Base-by-base conservation (phyloP, 2,329 filamentous ascomycete genomes). In the Fulvia fulva region DNA sequence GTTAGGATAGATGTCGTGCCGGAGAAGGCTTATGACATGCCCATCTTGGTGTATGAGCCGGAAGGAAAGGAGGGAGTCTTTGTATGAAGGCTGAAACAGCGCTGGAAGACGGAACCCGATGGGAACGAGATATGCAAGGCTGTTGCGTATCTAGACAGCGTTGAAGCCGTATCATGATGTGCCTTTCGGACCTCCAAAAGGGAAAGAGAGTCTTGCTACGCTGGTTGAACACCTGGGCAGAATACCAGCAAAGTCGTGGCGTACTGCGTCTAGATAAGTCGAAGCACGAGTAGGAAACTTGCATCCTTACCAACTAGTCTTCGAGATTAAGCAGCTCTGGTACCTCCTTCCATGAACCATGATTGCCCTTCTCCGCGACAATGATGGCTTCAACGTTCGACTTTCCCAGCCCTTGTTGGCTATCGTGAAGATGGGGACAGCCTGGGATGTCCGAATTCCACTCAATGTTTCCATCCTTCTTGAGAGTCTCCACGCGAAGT, bases 381-480 rank as follows among this genome's bases (percentile, higher is more conserved):
- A 69, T 63, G 25, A 69, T 60, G 11, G 57, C 60, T n/a, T 63
- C 63, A 2, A 68, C 62, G 56, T 68, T 67, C 7, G 54, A 47
- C 28, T 53, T 62, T 1, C 67, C 66, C 8, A 68, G 45, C 8
- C 67, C 66, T 21, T 41, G 53, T 22, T 37, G 21, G 37, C 63
- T 66, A 37, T 64, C 60, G 44, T 67, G 61, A 2, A 68, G 34
- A 57, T 68, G 67, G 16, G 66, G 64, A 57, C 66, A 68, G 22
- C 61, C 61, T 19, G 63, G 62, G 26, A 68, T 41, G 5, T 63
- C 60, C 5, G 58, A 47, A 2, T 53, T 51, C 37, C 60, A 68
- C 14, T 61, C 43, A 5, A 67, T 60, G 14, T 62, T 55, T 1
- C 67, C 65, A 37, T 67, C 62, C 11, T 50, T 25, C 23, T 32